Evolutionary conservation across 192 early-diverging fungal genomes (phyloP), one percentile per base, ranked within the genome.

Genomic region (Phlyctochytrium arcticum): DNA sequence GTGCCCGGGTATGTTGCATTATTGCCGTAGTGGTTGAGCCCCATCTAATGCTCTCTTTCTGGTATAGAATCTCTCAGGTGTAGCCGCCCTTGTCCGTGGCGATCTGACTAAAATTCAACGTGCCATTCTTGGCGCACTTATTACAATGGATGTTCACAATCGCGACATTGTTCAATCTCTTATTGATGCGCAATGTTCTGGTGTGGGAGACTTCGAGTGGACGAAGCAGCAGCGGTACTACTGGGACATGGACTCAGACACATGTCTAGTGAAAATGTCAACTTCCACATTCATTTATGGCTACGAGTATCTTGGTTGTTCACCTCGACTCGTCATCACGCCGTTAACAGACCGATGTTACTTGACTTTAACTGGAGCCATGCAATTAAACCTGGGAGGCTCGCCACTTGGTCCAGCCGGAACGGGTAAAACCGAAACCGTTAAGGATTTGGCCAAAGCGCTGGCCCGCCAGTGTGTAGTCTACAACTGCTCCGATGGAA

Each of bases 131-230:
- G 80, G 83, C 1, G 83, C 83, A 2, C 65, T 85, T 21, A 85
- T 85, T 36, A 85, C 83, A 12, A 81, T 83, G 47, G 83, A 85
- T 58, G 83, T 85, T 4, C 83, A 85, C 57, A 81, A 81, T 61
- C 76, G 83, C 32, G 83, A 85, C 54, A 85, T 85, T 57, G 61
- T 85, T 10, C 66, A 75, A 31, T 62, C 64, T 15, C 69, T 85
- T 17, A 68, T 80, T 36, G 62, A 69, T 29, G 53, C 50, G 69
- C 75, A 10, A 70, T 69, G 33, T 72, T 80, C 57, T 4, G 69
- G 78, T 24, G 53, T 71, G 0, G 73, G 73, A n/a, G 80, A 85
- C 44, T 85, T 85, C 58, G 83, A 80, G 34, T 85, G 83, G 83
- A 75, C 74, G 19, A 85, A 85, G 54, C 83, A 85, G 62, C 70